Evolutionary conservation across 805 yeast species (phyloP), one percentile per base, ranked within the genome.

Genomic region (Wickerhamiella kurtzmanii): DNA sequence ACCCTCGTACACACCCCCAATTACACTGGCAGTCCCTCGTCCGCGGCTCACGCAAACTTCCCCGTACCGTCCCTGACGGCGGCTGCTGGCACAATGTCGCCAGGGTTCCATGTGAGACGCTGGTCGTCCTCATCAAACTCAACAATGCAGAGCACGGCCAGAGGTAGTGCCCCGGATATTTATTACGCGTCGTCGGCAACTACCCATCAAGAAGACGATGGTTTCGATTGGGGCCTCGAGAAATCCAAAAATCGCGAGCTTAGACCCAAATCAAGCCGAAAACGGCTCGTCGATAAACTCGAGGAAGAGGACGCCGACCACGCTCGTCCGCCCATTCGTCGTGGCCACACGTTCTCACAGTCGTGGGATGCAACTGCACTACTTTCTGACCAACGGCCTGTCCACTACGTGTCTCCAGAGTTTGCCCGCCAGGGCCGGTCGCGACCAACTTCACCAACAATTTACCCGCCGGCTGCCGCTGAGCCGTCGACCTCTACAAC

Each of bases 331-430:
- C 15, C 3, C 11, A 18, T 37, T 11, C 22, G 11, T 2, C 44
- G 50, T n/a, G 3, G 32, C 5, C 53, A 50, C 35, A 41, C 49
- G 18, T 20, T 35, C 18, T 51, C 54, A 5, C 46, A 37, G 5
- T 51, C 54, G 13, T 51, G 53, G 54, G 54, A 50, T 22, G 51
- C 54, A 15, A 46, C 48, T 1, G 40, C 11, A 22, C 25, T 3
- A 4, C 32, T 4, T 36, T 22, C 6, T 6, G 32, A 11, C 6
- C 32, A 25, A 25, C 32, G 32, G 32, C 32, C 32, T 6, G 9
- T 25, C 9, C 32, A 25, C 9, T 25, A 25, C 32, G 32, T 25
- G 32, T 25, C 32, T 6, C 32, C 32, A 25, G 32, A 25, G 32
- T 25, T 25, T 25, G 32, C 32, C 9, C 32, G 32, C 6, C 32